These are phyloP conservation scores for Santalum album DNA, from an alignment of 164 flowering plant genomes.

Conservation along the genomic window DNA sequence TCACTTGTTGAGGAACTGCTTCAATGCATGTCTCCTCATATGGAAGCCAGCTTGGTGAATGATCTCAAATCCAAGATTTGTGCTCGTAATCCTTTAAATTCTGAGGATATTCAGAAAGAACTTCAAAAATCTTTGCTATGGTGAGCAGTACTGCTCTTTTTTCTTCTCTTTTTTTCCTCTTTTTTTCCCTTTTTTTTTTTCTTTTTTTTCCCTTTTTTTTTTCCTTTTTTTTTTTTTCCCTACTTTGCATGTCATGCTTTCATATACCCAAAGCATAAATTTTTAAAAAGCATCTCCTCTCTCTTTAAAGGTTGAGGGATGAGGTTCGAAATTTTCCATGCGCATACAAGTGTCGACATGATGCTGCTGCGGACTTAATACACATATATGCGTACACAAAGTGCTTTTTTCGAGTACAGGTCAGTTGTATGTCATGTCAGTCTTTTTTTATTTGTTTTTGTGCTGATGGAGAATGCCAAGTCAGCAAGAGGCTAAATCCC, in stretches of 20 bases:
- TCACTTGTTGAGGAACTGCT: slow-evolving; percentile 87
- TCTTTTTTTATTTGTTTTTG: neutral
- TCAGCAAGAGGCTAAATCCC: too few species aligned
- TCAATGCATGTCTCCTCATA: slow-evolving; percentile 74
- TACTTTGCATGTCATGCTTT: too few species aligned
- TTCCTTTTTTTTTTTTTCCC: too few species aligned
- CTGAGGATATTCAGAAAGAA: slow-evolving; percentile 51
- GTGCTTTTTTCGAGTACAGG: slow-evolving; percentile 69
- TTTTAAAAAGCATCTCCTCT: too few species aligned
- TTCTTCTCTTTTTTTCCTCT: neutral
- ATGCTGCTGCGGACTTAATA: slow-evolving; percentile 98
- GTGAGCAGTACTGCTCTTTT: slow-evolving; percentile 26
- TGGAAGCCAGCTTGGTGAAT: slow-evolving; percentile 48
- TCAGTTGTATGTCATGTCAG: slow-evolving; percentile 23
- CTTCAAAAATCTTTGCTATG: slow-evolving; percentile 77
- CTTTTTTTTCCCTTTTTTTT: too few species aligned
- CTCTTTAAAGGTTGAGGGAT: slow-evolving; percentile 75
- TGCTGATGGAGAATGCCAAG: too few species aligned
- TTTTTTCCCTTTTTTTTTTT: too few species aligned
- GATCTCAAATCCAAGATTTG: slow-evolving; percentile 59
- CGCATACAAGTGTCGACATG: slow-evolving; percentile 80
- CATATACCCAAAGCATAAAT: too few species aligned
- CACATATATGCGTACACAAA: slow-evolving; percentile 90
- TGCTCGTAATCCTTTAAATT: slow-evolving; percentile 69
- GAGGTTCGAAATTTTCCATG: slow-evolving; percentile 86